Percentiles rank a stretch among this genome's conserved stretches.
Conservation (phyloP, 2,329 filamentous ascomycete genomes). For the Pseudogymnoascus sp. region DNA sequence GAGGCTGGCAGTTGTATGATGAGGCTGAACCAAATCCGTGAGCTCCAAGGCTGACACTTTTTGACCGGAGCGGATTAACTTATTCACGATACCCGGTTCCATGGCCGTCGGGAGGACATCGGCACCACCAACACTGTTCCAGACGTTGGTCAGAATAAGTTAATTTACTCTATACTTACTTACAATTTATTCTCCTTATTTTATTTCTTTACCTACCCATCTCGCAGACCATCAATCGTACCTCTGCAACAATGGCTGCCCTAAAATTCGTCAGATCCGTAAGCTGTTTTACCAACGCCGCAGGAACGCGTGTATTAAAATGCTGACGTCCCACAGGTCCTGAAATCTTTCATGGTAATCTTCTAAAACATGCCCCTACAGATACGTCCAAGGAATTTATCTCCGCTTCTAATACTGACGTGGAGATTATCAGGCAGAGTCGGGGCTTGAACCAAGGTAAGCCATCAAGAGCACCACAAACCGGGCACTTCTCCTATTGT, state of each 20-base stretch:
- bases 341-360: conserved; percentile 68
- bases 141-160: background rate
- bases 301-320: conserved; percentile 12
- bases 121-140: background rate
- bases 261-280: conserved; percentile 58
- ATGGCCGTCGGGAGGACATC: too few species aligned
- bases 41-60: conserved; percentile 5
- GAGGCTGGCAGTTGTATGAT: background rate
- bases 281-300: conserved; percentile 23
- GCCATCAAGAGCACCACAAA: conserved; percentile 13
- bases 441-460: conserved; percentile 81
- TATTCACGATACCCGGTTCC: background rate
- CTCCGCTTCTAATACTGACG: background rate
- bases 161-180: background rate
- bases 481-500: conserved; percentile 1
- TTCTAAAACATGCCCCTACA: conserved; percentile 5
- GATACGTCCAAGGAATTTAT: background rate
- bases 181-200: background rate
- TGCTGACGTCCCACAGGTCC: conserved; percentile 46
- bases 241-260: conserved; percentile 36
- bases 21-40: background rate
- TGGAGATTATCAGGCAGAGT: conserved; percentile 40
- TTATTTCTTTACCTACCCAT: background rate
- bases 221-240: background rate
- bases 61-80: background rate